Base-by-base conservation (phyloP, 805 yeast genomes). In the Kluyveromyces wickerhamii region DNA sequence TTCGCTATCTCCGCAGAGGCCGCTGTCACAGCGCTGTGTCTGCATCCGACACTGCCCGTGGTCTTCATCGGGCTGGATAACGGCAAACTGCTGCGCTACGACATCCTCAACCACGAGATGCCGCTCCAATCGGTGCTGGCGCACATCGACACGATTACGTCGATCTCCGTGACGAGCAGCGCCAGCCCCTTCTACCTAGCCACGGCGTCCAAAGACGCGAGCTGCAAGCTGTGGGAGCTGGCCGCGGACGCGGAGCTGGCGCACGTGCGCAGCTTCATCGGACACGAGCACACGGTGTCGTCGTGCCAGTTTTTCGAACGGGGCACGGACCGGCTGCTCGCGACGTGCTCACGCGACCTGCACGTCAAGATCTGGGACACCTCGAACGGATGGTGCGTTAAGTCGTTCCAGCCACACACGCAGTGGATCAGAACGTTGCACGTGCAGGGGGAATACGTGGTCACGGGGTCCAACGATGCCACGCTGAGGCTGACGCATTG, bases 271-370 rank as follows among this genome's bases (percentile, higher is more conserved):
- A 75, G 86, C 1, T 58, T 88, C 15, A 60, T 77, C 0, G 96
- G 96, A 9, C 97, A 88, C 59, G 94, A 86, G 40, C 95, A 88
- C 53, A 74, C 92, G 1, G 76, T 88, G 0, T 82, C 94, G 0
- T 61, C 73, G 0, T 63, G 84, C 6, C 60, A 63, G 10, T 78
- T 81, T 4, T 42, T 44, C 32, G 33, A 29, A 51, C 67, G 74
- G 3, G 49, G 63, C 4, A 60, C 68, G 21, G 71, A 76, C 2
- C 59, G 61, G 18, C 64, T 64, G 11, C 51, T 79, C 12, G 71
- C 77, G 35, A 72, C 80, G 9, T 74, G 76, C 20, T 77, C 86
- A 1, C 62, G 88, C 38, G 89, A 81, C 48, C 65, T 63, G 6
- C 52, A 77, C 1, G 67, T 79, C 5, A 76, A 69, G 45, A 48